These are phyloP conservation scores for Apophysomyces variabilis DNA, from an alignment of 371 early-diverging fungal species.

Conservation along the genomic window DNA sequence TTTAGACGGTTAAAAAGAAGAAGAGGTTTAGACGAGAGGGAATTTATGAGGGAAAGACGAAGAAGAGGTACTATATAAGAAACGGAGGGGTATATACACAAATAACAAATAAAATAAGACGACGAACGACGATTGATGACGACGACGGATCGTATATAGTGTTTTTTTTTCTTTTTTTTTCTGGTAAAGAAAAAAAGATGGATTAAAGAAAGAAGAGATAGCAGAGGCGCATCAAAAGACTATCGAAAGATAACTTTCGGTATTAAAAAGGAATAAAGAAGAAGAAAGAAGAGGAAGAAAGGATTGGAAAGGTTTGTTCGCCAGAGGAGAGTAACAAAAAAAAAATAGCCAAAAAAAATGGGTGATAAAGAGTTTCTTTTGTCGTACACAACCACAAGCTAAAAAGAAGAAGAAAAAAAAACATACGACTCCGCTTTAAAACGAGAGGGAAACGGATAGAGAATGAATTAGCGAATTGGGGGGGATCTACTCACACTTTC, in stretches of 20 bases:
- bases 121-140: neutral
- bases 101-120: neutral
- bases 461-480: neutral
- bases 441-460: neutral
- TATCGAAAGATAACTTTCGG: neutral
- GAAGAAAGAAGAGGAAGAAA: conserved; percentile 3
- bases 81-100: conserved; percentile 5
- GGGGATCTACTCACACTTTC: neutral
- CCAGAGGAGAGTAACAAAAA: neutral
- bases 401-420: conserved; percentile 5
- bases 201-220: conserved; percentile 7
- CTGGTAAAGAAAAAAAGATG: too few relatives aligned
- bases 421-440: conserved; percentile 11
- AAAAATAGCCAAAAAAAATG: neutral
- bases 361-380: conserved; percentile 6
- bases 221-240: neutral
- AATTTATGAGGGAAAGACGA: neutral
- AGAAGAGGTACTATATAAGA: neutral
- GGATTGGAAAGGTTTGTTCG: too few relatives aligned
- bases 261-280: conserved; percentile 2
- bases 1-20: neutral
- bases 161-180: neutral
- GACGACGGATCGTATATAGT: conserved; percentile 8
- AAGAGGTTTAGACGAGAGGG: neutral
- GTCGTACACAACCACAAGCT: conserved; percentile 6